Percentiles rank a stretch among this genome's conserved stretches.
These are phyloP conservation scores for Kwoniella europaea DNA, from an alignment of 768 basidiomycete species.

Conservation along the genomic window DNA sequence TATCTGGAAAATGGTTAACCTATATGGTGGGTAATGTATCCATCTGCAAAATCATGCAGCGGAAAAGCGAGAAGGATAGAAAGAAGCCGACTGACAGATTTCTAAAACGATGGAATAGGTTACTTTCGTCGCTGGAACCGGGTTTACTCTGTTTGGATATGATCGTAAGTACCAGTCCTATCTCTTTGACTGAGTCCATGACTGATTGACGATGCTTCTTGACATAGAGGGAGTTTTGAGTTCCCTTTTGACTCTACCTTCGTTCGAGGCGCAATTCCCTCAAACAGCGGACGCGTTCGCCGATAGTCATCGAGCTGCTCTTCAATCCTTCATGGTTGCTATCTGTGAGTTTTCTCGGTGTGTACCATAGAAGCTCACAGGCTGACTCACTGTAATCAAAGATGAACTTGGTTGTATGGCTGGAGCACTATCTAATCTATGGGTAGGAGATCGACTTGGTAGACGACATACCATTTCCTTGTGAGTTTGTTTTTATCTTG, in stretches of 20 bases:
- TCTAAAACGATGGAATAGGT: background rate
- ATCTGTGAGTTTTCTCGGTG: conserved; percentile 63
- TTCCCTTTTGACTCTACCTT: conserved; percentile 66
- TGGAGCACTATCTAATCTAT: conserved; percentile 69
- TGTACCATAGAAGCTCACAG: background rate
- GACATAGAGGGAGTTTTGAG: conserved; percentile 63
- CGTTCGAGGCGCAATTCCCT: conserved; percentile 69
- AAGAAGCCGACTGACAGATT: background rate
- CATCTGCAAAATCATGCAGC: background rate
- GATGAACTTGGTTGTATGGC: conserved; percentile 71
- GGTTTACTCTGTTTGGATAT: conserved; percentile 66
- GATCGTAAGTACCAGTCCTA: conserved; percentile 63
- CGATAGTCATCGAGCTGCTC: conserved; percentile 60
- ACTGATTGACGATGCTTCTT: background rate
- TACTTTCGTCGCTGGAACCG: conserved; percentile 16
- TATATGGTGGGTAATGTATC: conserved; percentile 3
- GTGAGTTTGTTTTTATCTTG: conserved; percentile 5
- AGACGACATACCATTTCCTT: conserved; percentile 35
- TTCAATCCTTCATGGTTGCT: conserved; percentile 68
- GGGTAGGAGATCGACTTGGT: conserved; percentile 51
- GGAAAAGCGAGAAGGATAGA: background rate
- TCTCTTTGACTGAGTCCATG: background rate
- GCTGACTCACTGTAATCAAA: conserved; percentile 7
- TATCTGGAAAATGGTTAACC: conserved; percentile 1
- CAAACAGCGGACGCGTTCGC: conserved; percentile 62